Evolutionary conservation across 805 yeast species (phyloP), one percentile per base, ranked within the genome.

Genomic region (Peterozyma xylosa): DNA sequence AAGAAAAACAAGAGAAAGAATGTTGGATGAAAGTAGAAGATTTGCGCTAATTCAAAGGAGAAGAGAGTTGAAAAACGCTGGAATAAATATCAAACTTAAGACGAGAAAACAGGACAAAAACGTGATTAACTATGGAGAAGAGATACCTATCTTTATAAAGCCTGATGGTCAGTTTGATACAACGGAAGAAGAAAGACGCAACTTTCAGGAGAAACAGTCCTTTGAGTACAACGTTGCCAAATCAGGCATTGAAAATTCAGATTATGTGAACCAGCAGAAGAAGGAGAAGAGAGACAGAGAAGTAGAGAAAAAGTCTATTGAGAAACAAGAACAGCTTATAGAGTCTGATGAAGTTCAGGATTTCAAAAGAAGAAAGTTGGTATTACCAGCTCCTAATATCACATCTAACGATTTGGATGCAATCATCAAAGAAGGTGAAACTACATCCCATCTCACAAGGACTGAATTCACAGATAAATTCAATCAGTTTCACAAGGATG

Each of bases 1-100:
- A 46, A 65, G 98, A 46, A 88, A 90, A 57, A 86, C 82, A 2
- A 69, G 97, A 45, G 98, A 91, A 58, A 67, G 93, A 41, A 73
- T 86, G 74, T 64, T 88, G 38, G 86, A 81, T 41, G 95, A 89
- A 55, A 84, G 87, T 46, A 74, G 79, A 52, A 64, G 95, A 30
- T 70, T 88, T 17, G 86, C 96, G 0, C 64, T 81, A 45, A 56
- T 91, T 11, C 95, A 89, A 52, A 84, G 82, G 50, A 69, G 96
- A 50, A 67, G 96, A 51, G 95, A 86, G 50, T 65, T 87, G 58
- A 85, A 87, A 54, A 83, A 81, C 39, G 90, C 93, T 1, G 96
- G 96, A 2, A 70, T 81, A 10, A 76, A 70, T 32, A 64, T 70
- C 2, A 58, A 57, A 33, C 59, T 81, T 40, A 73, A 68, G 48